These are phyloP conservation scores for Backusella liffmaniae DNA, from an alignment of 192 early-diverging fungal genomes.

Conservation along the genomic window DNA sequence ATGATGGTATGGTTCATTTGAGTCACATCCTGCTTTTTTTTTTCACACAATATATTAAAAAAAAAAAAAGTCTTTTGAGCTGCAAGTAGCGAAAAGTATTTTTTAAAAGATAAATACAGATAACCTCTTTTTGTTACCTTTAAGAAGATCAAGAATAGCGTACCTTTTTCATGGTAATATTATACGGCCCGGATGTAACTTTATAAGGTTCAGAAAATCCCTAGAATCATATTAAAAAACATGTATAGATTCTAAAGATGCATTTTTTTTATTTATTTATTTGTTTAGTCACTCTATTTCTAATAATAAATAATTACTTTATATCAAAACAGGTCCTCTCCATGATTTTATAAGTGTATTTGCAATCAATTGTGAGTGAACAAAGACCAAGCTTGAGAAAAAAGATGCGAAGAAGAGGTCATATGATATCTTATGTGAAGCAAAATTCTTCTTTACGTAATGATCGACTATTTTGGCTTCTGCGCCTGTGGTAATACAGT, in stretches of 20 bases:
- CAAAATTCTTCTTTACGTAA: neutral
- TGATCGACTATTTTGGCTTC: neutral
- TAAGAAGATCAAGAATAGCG: neutral
- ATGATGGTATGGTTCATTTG: neutral
- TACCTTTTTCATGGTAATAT: no score
- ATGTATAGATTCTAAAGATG: neutral
- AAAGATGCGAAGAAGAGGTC: neutral
- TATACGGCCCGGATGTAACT: neutral
- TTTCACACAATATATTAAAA: neutral
- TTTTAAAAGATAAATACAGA: neutral
- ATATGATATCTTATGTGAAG: neutral
- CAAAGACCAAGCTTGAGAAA: neutral
- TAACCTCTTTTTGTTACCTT: neutral
- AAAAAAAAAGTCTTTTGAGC: neutral
- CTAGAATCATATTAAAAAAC: neutral
- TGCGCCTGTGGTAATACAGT: neutral
- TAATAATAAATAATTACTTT: no score
- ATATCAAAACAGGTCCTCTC: no score
- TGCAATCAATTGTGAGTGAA: neutral
- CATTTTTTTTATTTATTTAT: neutral
- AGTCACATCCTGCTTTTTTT: neutral
- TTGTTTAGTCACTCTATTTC: no score
- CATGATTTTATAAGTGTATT: no score
- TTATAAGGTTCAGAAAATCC: neutral
- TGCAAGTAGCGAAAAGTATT: neutral